Percentiles rank a stretch among this genome's conserved stretches.
These are phyloP conservation scores for Yamadazyma friedrichii DNA, from an alignment of 1,139 yeast genomes.

Conservation along the genomic window DNA sequence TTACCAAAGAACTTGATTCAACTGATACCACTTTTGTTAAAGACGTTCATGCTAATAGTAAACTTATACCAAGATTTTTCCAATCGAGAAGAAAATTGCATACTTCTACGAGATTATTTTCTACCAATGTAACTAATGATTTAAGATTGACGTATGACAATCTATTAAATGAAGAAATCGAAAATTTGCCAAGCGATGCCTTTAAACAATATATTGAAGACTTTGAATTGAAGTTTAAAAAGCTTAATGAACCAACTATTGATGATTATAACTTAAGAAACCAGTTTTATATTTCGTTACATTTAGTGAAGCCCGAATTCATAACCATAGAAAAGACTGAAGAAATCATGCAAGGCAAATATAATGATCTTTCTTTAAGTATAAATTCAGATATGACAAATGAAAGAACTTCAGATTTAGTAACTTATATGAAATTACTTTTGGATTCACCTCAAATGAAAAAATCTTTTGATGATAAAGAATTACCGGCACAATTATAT, in stretches of 20 bases:
- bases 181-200: conserved; percentile 1
- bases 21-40: conserved; percentile 3
- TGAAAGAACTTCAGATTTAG: conserved; percentile 28
- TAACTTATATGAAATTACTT: conserved; percentile 30
- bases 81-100: conserved; percentile 12
- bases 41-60: not conserved
- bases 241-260: conserved; percentile 15
- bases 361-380: conserved; percentile 21
- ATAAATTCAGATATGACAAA: conserved; percentile 15
- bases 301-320: conserved; percentile 31
- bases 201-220: conserved; percentile 13
- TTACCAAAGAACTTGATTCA: conserved; percentile 4
- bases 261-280: conserved; percentile 34
- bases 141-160: not conserved
- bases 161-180: conserved; percentile 3
- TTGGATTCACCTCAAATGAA: conserved; percentile 32
- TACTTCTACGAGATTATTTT: conserved; percentile 1
- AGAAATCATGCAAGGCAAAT: conserved; percentile 26
- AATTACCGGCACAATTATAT: conserved; percentile 15
- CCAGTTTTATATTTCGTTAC: conserved; percentile 38
- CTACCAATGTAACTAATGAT: too few species aligned
- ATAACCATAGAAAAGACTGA: conserved; percentile 27
- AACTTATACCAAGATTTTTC: conserved; percentile 13
- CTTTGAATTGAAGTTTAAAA: conserved; percentile 17
- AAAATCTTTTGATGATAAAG: conserved; percentile 8